Evolutionary conservation across 495 filamentous ascomycete species (phyloP), one percentile per base, ranked within the genome.

Genomic region (Daldinia vernicosa): DNA sequence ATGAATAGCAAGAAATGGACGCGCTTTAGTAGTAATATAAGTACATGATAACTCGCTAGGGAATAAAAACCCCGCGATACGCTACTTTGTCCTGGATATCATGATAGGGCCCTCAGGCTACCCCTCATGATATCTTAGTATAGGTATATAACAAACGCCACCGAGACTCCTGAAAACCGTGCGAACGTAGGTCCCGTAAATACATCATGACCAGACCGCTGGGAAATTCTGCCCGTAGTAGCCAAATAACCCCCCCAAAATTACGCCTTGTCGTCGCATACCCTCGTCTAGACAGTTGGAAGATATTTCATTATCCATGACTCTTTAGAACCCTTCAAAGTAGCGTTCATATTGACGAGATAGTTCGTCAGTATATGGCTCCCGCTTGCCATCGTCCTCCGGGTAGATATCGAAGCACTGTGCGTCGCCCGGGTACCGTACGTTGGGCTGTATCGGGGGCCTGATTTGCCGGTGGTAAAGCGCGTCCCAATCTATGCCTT

Each of bases 381-480:
- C 84, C 27, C 75, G 78, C 65, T 80, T 78, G 68, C 75, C 79
- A 72, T 86, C 81, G 75, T 90, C 82, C 74, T 85, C 86, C 28
- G 78, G 92, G 72, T 98, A 98, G 53, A 93, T 85, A 67, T 97
- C 95, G 69, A 98, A 98, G 78, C 95, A 97, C 60, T 91, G 88
- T 4, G 93, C 89, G 76, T 98, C 95, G 14, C 92, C 93, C 3
- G 91, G 86, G 67, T 90, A 91, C 28, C 90, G 84, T 33, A 98
- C 82, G 75, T 90, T 88, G 7, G 95, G 95, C 54, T 97, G 87
- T 70, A 98, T 97, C 17, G 95, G 95, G 0, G 94, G 94, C 62
- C 90, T 85, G 61, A 89, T 80, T 47, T 87, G 86, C 22, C 87
- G 84, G 66, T 90, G 80, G 64, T 91, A 93, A 24, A 98, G 80